A percentile compares a stretch with the other conserved stretches of the same genome.
Conservation (phyloP, 225 moss, liverwort and hornwort species). For the Polytrichum commune region DNA sequence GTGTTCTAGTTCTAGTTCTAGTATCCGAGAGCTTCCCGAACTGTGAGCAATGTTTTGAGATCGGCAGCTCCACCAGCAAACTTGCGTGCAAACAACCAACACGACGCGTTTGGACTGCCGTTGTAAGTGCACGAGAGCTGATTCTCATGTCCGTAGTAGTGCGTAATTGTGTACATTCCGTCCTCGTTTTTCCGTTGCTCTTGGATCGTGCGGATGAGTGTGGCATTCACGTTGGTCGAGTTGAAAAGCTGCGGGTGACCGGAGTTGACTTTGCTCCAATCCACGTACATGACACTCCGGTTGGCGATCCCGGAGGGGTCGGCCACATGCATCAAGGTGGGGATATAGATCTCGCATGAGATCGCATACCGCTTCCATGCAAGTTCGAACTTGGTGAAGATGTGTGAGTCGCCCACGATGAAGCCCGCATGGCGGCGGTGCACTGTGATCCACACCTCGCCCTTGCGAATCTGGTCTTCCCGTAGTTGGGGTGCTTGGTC, state of each 20-base stretch:
- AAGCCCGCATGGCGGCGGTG: conserved; percentile 25
- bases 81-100: conserved; percentile 16
- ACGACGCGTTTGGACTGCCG: background rate
- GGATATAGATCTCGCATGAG: conserved; percentile 34
- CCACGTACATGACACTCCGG: conserved; percentile 34
- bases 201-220: background rate
- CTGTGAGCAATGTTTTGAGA: background rate
- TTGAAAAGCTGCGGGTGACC: background rate
- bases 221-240: background rate
- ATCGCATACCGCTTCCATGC: conserved; percentile 3
- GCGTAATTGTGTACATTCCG: conserved; percentile 7
- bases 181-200: background rate
- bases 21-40: background rate
- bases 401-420: conserved; percentile 19
- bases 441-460: conserved; percentile 40
- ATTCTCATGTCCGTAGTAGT: background rate
- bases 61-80: background rate
- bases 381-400: conserved; percentile 25
- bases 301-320: conserved; percentile 21
- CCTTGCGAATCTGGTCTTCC: conserved; percentile 20
- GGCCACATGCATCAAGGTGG: conserved; percentile 19
- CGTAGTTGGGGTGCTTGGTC: background rate
- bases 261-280: conserved; percentile 10
- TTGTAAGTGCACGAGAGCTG: conserved; percentile 7
- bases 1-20: background rate